Base-by-base conservation (phyloP, 257 asterid genomes). In the Prunella vulgaris region DNA sequence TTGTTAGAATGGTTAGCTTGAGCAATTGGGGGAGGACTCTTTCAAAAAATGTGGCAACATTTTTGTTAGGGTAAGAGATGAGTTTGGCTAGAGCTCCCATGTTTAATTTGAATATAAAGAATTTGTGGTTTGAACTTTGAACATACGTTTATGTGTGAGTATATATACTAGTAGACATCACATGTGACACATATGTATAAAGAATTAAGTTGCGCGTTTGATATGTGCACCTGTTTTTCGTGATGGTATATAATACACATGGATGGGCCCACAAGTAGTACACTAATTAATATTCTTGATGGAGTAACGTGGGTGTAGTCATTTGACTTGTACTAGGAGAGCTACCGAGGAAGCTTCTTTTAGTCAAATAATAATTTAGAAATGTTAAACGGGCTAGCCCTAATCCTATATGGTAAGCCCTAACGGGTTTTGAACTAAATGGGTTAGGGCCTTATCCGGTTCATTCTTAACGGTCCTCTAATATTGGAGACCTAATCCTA, bases 81-180 rank as follows among this genome's bases (percentile, higher is more conserved):
- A 78, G 63, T 56, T 69, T 88, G 24, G 80, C 38, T 2, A 80
- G 35, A 12, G 88, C 46, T 64, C 64, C 53, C 88, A 79, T 71
- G 2, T 28, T 60, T 28, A 28, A 28, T 5, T 44, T 56, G 15
- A 4, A 35, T 64, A 35, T 46, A 69, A 25, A 46, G 42, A 20
- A 60, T 32, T 2, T 28, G 4, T 53, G 7, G 62, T 25, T 22
- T 21, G 15, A 46, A 5, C 20, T 25, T 22, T 21, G 15, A 46
- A 5, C 20, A 46, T 4, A 46, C 7, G 17, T 12, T 30, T 30
- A 13, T 42, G 3, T 46, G 21, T 5, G 53, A 13, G 51, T 42
- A 3, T n/a, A n/a, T 46, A 42, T 42, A 46, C n/a, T 14, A 46
- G 5, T 46, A 61, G 3, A 3, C 9, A 22, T 13, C 8, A 30